phyloP scores from a whole-genome alignment of 2,329 filamentous ascomycete species.

The Penicillium sp. region DNA sequence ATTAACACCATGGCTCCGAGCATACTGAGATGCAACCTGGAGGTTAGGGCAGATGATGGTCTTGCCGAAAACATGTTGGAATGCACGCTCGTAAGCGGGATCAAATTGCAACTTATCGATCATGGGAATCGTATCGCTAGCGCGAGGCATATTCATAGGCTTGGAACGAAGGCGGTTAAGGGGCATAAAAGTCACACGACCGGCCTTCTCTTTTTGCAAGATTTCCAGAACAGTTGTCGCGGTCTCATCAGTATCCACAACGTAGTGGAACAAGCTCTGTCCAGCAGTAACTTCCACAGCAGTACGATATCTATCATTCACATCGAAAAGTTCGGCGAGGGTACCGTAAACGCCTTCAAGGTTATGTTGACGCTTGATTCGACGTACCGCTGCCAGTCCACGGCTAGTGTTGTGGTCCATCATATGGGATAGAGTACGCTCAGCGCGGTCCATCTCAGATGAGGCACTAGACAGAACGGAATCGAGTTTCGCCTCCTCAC shows the following conservation, averaged over 20 bases:
- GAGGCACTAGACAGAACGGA: constrained; percentile 76
- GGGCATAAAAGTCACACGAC: constrained; percentile 93
- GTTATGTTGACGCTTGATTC: constrained; percentile 77
- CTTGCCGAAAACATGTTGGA: constrained; percentile 93
- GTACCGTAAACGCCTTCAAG: constrained; percentile 90
- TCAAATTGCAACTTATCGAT: constrained; percentile 85
- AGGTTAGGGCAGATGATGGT: constrained; percentile 93
- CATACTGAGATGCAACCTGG: constrained; percentile 85
- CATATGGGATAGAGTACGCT: constrained; percentile 76
- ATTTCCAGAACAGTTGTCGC: constrained; percentile 80
- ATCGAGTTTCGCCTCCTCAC: constrained; percentile 85
- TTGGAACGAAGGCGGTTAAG: constrained; percentile 77
- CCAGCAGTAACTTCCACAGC: constrained; percentile 93
- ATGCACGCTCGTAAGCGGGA: constrained; percentile 75
- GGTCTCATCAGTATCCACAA: constrained; percentile 89
- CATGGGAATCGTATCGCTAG: constrained; percentile 84
- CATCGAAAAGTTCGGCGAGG: constrained; percentile 87
- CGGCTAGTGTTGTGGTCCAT: constrained; percentile 89
- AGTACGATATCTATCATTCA: constrained; percentile 80
- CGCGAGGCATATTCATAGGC: constrained; percentile 76
- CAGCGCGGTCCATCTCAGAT: constrained; percentile 76
- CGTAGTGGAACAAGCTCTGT: constrained; percentile 90
- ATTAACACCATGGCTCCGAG: constrained; percentile 86
- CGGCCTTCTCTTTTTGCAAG: constrained; percentile 77
- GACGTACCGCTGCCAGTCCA: constrained; percentile 83